These are phyloP conservation scores for Potentilla sterilis DNA, from an alignment of 306 rosid species.

Conservation along the genomic window DNA sequence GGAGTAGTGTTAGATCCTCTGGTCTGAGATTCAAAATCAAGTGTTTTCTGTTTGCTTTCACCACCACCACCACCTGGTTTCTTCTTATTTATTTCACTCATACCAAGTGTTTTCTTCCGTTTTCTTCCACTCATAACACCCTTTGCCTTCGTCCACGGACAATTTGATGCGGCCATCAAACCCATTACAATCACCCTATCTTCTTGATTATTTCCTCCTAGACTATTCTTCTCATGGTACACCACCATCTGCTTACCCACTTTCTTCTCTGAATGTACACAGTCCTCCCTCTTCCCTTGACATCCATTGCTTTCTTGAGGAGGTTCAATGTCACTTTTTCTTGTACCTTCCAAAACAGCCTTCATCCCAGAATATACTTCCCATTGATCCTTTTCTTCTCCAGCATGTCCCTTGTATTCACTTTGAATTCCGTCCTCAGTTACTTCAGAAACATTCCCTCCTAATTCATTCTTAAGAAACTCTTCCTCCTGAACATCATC, in stretches of 20 bases:
- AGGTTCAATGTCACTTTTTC: conserved; percentile 15
- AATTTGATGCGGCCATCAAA: conserved; percentile 59
- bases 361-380: conserved; percentile 25
- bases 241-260: conserved; percentile 41
- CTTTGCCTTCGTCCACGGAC: conserved; percentile 51
- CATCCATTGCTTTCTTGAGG: conserved; percentile 27
- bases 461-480: conserved; percentile 24
- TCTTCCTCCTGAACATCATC: conserved; percentile 33
- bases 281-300: neutral
- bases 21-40: conserved; percentile 13
- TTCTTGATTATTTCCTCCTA: conserved; percentile 23
- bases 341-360: conserved; percentile 17
- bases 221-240: conserved; percentile 30
- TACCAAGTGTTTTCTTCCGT: conserved; percentile 37
- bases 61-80: conserved; percentile 27
- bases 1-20: conserved; percentile 36
- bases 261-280: conserved; percentile 28
- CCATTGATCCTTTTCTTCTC: conserved; percentile 21
- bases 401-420: conserved; percentile 21
- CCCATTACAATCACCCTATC: conserved; percentile 43
- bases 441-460: conserved; percentile 23
- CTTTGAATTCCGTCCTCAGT: conserved; percentile 17
- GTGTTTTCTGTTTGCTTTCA: conserved; percentile 43
- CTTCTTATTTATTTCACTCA: conserved; percentile 42
- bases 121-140: conserved; percentile 37